These are phyloP conservation scores for Musa balbisiana DNA, from an alignment of 202 grass and related monocot genomes.

Conservation along the genomic window DNA sequence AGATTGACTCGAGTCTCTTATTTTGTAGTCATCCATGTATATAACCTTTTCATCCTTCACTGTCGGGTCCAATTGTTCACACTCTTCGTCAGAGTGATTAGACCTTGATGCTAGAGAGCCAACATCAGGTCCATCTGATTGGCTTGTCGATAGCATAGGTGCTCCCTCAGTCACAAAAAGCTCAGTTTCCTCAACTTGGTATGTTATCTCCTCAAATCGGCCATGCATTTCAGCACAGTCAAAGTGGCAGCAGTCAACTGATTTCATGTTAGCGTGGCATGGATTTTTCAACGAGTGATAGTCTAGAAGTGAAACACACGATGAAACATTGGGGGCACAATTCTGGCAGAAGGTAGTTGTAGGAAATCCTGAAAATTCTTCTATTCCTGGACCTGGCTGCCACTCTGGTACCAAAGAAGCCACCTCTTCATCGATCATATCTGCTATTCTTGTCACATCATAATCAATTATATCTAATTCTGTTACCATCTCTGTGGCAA, in stretches of 20 bases:
- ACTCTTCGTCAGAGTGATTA: conserved; percentile 14
- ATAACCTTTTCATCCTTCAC: conserved; percentile 1
- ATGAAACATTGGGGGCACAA: conserved; percentile 63
- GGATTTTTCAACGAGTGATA: conserved; percentile 43
- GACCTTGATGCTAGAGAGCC: background rate
- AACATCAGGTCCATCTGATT: conserved; percentile 15
- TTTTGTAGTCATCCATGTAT: background rate
- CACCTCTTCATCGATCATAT: conserved; percentile 93
- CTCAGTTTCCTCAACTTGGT: conserved; percentile 24
- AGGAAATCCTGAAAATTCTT: conserved; percentile 41
- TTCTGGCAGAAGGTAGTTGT: conserved; percentile 44
- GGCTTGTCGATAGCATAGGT: background rate
- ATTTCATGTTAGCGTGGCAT: background rate
- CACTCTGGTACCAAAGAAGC: conserved; percentile 73
- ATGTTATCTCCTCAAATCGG: conserved; percentile 40
- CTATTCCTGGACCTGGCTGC: conserved; percentile 81
- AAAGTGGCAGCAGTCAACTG: conserved; percentile 38
- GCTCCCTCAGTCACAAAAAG: conserved; percentile 6
- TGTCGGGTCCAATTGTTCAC: background rate
- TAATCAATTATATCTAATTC: conserved; percentile 93
- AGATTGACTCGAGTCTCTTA: background rate
- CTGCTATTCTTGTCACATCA: conserved; percentile 90
- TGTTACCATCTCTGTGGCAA: conserved; percentile 86
- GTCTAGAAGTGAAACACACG: conserved; percentile 62
- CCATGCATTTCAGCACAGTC: conserved; percentile 41